Base-by-base conservation (phyloP, 192 early-diverging fungal genomes). In the Umbelopsis ramanniana region DNA sequence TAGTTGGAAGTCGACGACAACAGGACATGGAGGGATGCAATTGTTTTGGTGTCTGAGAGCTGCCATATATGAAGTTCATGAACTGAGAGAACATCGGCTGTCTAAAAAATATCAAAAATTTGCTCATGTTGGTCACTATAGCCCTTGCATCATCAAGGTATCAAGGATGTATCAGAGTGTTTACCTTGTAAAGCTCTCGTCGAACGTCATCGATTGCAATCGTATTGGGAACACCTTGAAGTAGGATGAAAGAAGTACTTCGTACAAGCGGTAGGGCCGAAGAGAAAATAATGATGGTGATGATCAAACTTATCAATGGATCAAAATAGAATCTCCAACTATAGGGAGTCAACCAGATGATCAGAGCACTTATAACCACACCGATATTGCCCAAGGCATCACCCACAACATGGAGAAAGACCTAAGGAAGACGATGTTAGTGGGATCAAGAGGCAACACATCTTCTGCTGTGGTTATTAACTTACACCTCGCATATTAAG, bases 31-130 rank as follows among this genome's bases (percentile, higher is more conserved):
- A 95, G 87, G 1, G 91, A 93, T 0, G 91, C 92, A 37, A 96
- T 85, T 66, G 84, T 85, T 72, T 96, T 93, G 67, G 86, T 90
- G 66, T 95, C 92, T 33, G 91, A 93, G 72, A 97, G 79, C 77
- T 94, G 90, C 94, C 95, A 98, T 29, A 98, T 91, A 75, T 98
- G 96, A 22, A 98, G 72, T 70, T 98, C 96, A 72, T 98, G 96
- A 50, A 96, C 83, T 14, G 87, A 91, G 2, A 91, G 45, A 6
- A 97, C 87, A 53, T 85, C 88, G 10, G 83, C 83, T 22, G 91
- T 84, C 75, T 81, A n/a, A n/a, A 47, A 14, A 43, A 50, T 33
- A 53, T 67, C 19, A 52, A 21, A 52, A 21, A 40, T 37, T 29
- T 23, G 57, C 6, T 29, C 10, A 14, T 40, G 4, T 6, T n/a